A percentile compares a stretch with the other conserved stretches of the same genome.
These are phyloP conservation scores for Pseudomassariella vexata DNA, from an alignment of 2,329 filamentous ascomycete genomes.

Conservation along the genomic window DNA sequence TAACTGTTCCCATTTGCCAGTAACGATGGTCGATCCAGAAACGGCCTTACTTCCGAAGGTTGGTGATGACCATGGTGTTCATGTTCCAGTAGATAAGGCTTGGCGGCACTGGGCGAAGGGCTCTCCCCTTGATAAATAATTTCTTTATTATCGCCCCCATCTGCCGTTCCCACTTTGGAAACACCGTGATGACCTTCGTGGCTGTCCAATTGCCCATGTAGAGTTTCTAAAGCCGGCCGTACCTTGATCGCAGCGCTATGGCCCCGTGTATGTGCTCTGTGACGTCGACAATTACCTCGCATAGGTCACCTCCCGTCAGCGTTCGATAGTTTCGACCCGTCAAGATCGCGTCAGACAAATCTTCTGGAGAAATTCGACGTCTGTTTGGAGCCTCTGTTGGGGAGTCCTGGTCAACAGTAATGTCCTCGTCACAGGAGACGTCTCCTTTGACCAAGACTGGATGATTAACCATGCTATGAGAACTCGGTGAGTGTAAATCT, in stretches of 20 bases:
- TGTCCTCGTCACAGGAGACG: slow-evolving; percentile 12
- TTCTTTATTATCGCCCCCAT: slow-evolving; percentile 1
- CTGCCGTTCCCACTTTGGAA: slow-evolving; percentile 4
- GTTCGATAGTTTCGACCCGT: slow-evolving; percentile 9
- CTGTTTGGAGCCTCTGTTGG: slow-evolving; percentile 11
- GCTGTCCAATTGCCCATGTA: background rate
- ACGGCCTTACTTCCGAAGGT: slow-evolving; percentile 14
- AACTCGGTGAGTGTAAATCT: slow-evolving; percentile 10
- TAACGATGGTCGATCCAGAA: slow-evolving; percentile 5
- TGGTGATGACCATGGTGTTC: slow-evolving; percentile 9
- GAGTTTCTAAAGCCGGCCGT: slow-evolving; percentile 8
- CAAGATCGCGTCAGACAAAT: slow-evolving; percentile 1
- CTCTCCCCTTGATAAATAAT: slow-evolving; percentile 6
- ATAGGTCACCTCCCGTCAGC: slow-evolving; percentile 10
- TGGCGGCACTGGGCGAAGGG: background rate
- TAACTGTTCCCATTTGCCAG: slow-evolving; percentile 2
- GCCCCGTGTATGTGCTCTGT: slow-evolving; percentile 11
- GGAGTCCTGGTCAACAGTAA: slow-evolving; percentile 10
- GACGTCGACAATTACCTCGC: slow-evolving; percentile 11
- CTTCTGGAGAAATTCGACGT: slow-evolving; percentile 5
- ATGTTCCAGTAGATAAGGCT: slow-evolving; percentile 7
- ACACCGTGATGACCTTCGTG: slow-evolving; percentile 2
- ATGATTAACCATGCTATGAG: slow-evolving; percentile 10
- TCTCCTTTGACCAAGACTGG: slow-evolving; percentile 10
- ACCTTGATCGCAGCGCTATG: slow-evolving; percentile 14